These are phyloP conservation scores for Exsudoporus frostii DNA, from an alignment of 768 basidiomycete species.

Conservation along the genomic window DNA sequence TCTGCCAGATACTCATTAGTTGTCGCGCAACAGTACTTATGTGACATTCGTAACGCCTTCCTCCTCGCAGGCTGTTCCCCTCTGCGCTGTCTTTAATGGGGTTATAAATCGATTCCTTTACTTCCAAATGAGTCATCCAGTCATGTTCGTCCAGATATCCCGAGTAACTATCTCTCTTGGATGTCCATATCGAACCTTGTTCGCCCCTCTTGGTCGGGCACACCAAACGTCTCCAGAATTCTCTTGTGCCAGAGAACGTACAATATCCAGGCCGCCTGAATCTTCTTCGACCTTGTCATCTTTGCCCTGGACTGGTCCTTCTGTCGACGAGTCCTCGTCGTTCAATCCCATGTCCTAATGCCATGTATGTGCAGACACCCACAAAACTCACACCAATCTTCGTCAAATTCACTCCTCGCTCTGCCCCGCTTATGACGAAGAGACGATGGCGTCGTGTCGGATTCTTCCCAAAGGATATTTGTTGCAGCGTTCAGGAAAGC, in stretches of 20 bases:
- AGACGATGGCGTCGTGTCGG: no score
- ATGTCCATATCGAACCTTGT: slow-evolving; percentile 6
- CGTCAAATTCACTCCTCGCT: no score
- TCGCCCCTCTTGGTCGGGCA: slow-evolving; percentile 17
- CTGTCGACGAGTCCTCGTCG: no score
- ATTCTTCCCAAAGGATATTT: slow-evolving; percentile 62
- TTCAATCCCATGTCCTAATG: no score
- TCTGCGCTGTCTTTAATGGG: slow-evolving; percentile 60
- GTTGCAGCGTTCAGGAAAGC: slow-evolving; percentile 80
- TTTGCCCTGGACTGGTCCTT: neutral
- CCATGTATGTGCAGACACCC: no score
- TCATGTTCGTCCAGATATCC: slow-evolving; percentile 21
- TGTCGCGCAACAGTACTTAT: slow-evolving; percentile 46
- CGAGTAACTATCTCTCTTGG: slow-evolving; percentile 13
- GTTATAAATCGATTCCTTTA: slow-evolving; percentile 54
- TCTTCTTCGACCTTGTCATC: slow-evolving; percentile 35
- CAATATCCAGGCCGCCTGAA: slow-evolving; percentile 31
- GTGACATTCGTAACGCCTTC: slow-evolving; percentile 50
- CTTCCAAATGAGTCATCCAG: slow-evolving; percentile 45
- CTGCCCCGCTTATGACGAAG: no score
- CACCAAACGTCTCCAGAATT: slow-evolving; percentile 36
- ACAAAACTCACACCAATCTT: no score
- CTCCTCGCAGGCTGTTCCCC: slow-evolving; percentile 59
- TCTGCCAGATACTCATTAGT: slow-evolving; percentile 88
- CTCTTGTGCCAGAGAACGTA: slow-evolving; percentile 35